These are phyloP conservation scores for Botrytis paeoniae DNA, from an alignment of 2,329 filamentous ascomycete genomes.

Conservation along the genomic window DNA sequence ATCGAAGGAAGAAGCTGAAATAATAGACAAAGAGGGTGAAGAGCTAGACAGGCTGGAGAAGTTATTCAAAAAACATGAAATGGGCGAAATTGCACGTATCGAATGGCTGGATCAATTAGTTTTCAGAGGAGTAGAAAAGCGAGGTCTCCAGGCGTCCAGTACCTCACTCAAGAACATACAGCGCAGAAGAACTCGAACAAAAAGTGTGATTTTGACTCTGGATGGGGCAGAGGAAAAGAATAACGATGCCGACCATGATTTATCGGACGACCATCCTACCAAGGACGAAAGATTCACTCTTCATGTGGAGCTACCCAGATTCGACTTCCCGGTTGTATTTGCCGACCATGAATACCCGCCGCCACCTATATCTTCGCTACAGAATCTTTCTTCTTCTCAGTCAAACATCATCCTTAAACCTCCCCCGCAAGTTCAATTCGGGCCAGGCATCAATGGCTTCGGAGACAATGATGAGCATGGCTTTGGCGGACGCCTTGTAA, in stretches of 20 bases:
- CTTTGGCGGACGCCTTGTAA: constrained; percentile 63
- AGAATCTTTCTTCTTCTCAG: constrained; percentile 60
- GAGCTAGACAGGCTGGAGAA: constrained; percentile 88
- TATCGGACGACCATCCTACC: constrained; percentile 35
- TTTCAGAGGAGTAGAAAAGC: constrained; percentile 83
- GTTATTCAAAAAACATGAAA: constrained; percentile 95
- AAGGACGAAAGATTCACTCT: constrained; percentile 69
- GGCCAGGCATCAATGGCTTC: constrained; percentile 78
- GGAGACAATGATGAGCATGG: constrained; percentile 48
- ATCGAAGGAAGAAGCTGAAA: constrained; percentile 43
- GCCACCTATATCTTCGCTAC: constrained; percentile 74
- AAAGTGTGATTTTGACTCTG: constrained; percentile 38
- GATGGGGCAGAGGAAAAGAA: constrained; percentile 31
- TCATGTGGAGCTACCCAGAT: constrained; percentile 87
- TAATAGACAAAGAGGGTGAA: constrained; percentile 67
- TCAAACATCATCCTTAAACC: constrained; percentile 72
- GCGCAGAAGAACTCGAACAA: constrained; percentile 42
- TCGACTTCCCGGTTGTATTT: constrained; percentile 94
- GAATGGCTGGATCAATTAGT: constrained; percentile 96
- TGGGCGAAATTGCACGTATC: constrained; percentile 89
- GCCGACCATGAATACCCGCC: constrained; percentile 89
- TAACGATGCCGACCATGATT: constrained; percentile 42
- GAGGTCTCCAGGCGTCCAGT: constrained; percentile 61
- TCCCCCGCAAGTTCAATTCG: constrained; percentile 83
- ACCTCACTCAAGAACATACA: constrained; percentile 59